Evolutionary conservation across 805 yeast genomes (phyloP).

Genomic region (Saccharomyces paradoxus): DNA sequence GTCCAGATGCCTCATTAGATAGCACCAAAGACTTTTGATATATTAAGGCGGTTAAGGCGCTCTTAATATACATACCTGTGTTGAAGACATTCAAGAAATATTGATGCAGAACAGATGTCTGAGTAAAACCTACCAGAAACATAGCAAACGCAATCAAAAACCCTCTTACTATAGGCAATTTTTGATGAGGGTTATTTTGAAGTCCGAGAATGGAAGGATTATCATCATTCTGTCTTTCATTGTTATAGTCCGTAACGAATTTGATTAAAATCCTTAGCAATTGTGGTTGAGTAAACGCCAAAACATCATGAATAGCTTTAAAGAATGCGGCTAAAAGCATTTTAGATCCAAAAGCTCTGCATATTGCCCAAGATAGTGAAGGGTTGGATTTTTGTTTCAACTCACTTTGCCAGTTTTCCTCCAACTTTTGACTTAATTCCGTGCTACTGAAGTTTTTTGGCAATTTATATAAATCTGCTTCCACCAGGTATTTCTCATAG

Average conservation of each 20-base stretch:
- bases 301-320: constrained; percentile 65
- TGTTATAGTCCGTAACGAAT: constrained; percentile 43
- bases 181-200: constrained; percentile 20
- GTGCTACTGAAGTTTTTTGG: constrained; percentile 59
- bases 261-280: constrained; percentile 57
- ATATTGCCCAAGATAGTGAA: constrained; percentile 53
- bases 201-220: not conserved
- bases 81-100: constrained; percentile 69
- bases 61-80: constrained; percentile 67
- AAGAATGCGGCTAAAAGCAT: constrained; percentile 63
- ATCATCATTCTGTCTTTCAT: constrained; percentile 16
- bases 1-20: constrained; percentile 62
- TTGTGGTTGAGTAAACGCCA: constrained; percentile 86
- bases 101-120: constrained; percentile 70
- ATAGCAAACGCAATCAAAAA: constrained; percentile 65
- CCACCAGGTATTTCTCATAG: constrained; percentile 44
- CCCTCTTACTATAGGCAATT: constrained; percentile 63
- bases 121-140: constrained; percentile 70
- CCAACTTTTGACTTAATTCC: constrained; percentile 42
- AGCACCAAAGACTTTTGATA: constrained; percentile 61
- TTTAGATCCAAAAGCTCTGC: constrained; percentile 67
- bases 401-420: constrained; percentile 54
- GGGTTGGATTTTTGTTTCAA: constrained; percentile 34
- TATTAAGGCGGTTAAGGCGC: constrained; percentile 57
- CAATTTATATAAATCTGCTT: constrained; percentile 68